Conservation (phyloP, 164 flowering plant species). For the Liquidambar formosana region DNA sequence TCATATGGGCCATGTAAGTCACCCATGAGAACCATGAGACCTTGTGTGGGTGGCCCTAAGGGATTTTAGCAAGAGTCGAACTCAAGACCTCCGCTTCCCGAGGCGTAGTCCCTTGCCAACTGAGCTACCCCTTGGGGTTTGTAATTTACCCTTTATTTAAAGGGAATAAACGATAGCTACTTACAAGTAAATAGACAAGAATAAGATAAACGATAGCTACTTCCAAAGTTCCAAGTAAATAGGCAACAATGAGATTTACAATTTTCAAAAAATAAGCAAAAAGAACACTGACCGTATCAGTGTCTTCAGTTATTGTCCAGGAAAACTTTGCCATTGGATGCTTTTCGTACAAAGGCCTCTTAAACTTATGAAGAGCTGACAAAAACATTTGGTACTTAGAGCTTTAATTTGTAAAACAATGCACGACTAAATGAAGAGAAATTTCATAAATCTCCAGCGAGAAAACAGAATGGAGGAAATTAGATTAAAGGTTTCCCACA, state of each 20-base stretch:
- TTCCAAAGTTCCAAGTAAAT: no score
- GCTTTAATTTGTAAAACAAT: neutral
- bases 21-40: no score
- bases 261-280: conserved; percentile 5
- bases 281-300: conserved; percentile 65
- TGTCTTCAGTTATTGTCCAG: conserved; percentile 83
- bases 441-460: neutral
- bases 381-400: conserved; percentile 14
- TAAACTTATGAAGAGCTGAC: conserved; percentile 72
- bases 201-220: neutral
- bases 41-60: no score
- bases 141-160: neutral
- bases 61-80: no score
- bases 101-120: no score
- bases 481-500: conserved; percentile 20
- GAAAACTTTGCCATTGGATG: conserved; percentile 94
- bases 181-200: neutral
- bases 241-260: neutral
- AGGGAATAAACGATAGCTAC: neutral
- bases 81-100: no score
- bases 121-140: no score
- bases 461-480: neutral
- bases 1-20: no score
- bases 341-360: conserved; percentile 82
- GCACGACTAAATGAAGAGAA: neutral